Evolutionary conservation across 164 flowering plant species (phyloP).

Genomic region (Nelumbo lutea): DNA sequence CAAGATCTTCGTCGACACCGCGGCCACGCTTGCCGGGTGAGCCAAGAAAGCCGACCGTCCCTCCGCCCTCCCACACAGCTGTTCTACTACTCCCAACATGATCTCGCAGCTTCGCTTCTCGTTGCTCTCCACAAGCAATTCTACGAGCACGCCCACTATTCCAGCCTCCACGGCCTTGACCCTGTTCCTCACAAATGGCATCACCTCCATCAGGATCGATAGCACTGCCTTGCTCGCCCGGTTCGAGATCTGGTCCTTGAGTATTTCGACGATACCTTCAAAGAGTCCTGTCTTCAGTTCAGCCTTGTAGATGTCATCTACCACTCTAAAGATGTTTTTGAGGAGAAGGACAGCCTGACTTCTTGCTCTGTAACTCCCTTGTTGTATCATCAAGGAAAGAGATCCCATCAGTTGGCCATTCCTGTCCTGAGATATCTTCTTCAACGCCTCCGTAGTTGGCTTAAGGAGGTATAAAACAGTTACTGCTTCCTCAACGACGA

Average conservation of each 20-base stretch:
- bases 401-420: constrained; percentile 19
- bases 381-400: constrained; percentile 29
- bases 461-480: constrained; percentile 14
- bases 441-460: constrained; percentile 11
- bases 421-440: constrained; percentile 10
- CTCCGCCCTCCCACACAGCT: constrained; percentile 59
- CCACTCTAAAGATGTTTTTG: constrained; percentile 42
- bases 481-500: constrained; percentile 14
- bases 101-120: constrained; percentile 45
- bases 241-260: constrained; percentile 47
- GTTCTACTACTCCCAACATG: constrained; percentile 38
- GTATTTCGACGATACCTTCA: constrained; percentile 31
- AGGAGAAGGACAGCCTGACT: constrained; percentile 42
- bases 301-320: constrained; percentile 30
- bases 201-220: constrained; percentile 28
- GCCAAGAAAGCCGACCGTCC: constrained; percentile 58
- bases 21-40: constrained; percentile 63
- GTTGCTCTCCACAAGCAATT: constrained; percentile 39
- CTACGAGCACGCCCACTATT: constrained; percentile 40
- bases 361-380: constrained; percentile 47
- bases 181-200: constrained; percentile 58
- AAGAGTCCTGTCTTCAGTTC: constrained; percentile 32
- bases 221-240: constrained; percentile 45
- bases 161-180: constrained; percentile 62
- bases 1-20: constrained; percentile 65